Evolutionary conservation across 805 yeast species (phyloP).

Genomic region (Starmerella vaccinii): DNA sequence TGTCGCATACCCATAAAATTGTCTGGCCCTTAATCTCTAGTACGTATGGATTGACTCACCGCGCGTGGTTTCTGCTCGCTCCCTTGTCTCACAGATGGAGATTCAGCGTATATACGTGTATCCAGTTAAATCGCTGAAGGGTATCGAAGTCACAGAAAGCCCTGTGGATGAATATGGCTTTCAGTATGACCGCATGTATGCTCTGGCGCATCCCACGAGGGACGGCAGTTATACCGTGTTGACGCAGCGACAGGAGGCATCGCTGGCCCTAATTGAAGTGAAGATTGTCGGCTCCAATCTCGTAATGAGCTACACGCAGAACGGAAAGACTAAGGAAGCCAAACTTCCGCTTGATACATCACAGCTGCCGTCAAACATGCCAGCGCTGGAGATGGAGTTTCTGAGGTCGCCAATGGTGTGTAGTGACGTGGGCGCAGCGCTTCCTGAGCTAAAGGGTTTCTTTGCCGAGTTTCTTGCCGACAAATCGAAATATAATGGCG

Average conservation of each 20-base stretch:
- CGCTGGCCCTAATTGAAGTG: conserved; percentile 24
- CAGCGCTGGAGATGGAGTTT: conserved; percentile 11
- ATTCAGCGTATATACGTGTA: conserved; percentile 14
- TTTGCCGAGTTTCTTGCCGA: conserved; percentile 4
- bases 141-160: conserved; percentile 22
- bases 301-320: conserved; percentile 13
- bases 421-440: conserved; percentile 20
- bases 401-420: conserved; percentile 27
- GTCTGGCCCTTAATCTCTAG: background rate
- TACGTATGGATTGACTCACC: background rate
- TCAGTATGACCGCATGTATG: conserved; percentile 28
- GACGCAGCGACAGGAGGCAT: conserved; percentile 28
- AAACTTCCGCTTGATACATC: conserved; percentile 14
- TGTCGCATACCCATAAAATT: too few relatives aligned
- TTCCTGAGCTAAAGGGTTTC: conserved; percentile 17
- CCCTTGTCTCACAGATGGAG: background rate
- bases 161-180: conserved; percentile 27
- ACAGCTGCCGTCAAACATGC: conserved; percentile 11
- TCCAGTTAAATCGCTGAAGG: conserved; percentile 30
- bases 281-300: conserved; percentile 19
- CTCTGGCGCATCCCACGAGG: conserved; percentile 23
- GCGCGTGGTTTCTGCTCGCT: too few relatives aligned
- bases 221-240: conserved; percentile 18
- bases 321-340: conserved; percentile 7
- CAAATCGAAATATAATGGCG: conserved; percentile 15